Conservation (phyloP, 2,329 filamentous ascomycete genomes). For the Rachicladosporium sp. region DNA sequence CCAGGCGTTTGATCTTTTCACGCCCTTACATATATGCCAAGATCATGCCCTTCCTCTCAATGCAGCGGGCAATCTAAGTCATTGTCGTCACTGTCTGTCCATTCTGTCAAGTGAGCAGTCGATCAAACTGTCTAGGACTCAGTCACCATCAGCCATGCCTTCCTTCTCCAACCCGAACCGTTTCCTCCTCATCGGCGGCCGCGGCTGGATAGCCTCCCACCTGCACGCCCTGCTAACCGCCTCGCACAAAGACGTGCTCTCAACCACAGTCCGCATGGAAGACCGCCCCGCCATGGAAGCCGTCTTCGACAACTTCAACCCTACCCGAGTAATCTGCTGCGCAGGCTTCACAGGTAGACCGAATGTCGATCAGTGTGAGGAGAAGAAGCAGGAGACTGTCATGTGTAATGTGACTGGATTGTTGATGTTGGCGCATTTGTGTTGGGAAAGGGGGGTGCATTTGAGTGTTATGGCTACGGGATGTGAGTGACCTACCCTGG, state of each 20-base stretch:
- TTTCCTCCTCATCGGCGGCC: constrained; percentile 54
- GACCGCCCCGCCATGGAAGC: constrained; percentile 44
- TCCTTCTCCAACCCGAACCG: constrained; percentile 9
- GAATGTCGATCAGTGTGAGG: constrained; percentile 62
- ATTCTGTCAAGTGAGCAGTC: no score
- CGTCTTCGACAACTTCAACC: constrained; percentile 46
- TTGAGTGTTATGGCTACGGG: constrained; percentile 56
- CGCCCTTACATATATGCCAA: no score
- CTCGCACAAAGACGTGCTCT: constrained; percentile 49
- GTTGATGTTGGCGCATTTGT: constrained; percentile 50
- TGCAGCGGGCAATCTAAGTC: no score
- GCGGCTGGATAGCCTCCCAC: constrained; percentile 52
- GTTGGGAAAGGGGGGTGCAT: constrained; percentile 47
- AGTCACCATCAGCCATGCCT: no score
- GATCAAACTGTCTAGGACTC: no score
- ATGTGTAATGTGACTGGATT: constrained; percentile 56
- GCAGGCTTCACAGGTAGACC: constrained; percentile 55
- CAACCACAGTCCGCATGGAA: constrained; percentile 54
- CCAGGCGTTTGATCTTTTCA: no score
- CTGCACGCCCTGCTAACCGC: constrained; percentile 45
- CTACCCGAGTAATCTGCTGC: constrained; percentile 55
- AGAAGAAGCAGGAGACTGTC: constrained; percentile 55
- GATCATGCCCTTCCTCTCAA: no score
- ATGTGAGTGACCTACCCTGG: constrained; percentile 29
- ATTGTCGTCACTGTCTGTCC: no score